Evolutionary conservation across 208 protist genomes (phyloP).

Genomic region (Angomonas ambiguus): DNA sequence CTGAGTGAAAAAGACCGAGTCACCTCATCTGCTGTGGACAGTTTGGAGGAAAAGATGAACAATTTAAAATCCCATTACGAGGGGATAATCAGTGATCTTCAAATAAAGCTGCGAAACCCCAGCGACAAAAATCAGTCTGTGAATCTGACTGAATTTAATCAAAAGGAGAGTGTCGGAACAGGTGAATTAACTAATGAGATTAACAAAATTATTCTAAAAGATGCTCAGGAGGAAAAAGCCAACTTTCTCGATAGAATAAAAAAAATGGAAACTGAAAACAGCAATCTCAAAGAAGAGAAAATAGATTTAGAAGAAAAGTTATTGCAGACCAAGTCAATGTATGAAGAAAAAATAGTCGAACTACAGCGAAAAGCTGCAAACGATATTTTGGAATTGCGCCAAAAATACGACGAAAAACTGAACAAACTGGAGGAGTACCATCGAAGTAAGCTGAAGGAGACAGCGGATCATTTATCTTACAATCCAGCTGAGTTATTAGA

Average conservation of each 20-base stretch:
- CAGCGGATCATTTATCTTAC: constrained; percentile 14
- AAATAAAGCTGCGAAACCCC: constrained; percentile 8
- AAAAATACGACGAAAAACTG: constrained; percentile 47
- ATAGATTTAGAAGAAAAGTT: background rate
- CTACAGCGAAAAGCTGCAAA: constrained; percentile 9
- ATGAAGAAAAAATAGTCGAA: constrained; percentile 13
- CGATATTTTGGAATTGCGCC: constrained; percentile 13
- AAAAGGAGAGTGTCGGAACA: background rate
- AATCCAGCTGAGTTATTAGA: background rate
- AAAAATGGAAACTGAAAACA: background rate
- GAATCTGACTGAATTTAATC: background rate
- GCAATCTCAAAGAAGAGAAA: background rate
- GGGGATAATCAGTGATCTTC: constrained; percentile 31
- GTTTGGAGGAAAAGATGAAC: constrained; percentile 50
- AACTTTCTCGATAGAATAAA: background rate
- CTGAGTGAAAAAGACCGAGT: constrained; percentile 66
- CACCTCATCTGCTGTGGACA: constrained; percentile 39
- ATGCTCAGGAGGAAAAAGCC: background rate
- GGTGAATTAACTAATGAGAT: background rate
- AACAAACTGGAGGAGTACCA: constrained; percentile 35
- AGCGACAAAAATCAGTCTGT: background rate
- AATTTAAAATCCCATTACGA: constrained; percentile 58
- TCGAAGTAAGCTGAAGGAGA: constrained; percentile 25
- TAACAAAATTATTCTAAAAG: background rate
- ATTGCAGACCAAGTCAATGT: background rate